These are phyloP conservation scores for Viridothelium virens DNA, from an alignment of 495 filamentous ascomycete genomes.

Conservation along the genomic window DNA sequence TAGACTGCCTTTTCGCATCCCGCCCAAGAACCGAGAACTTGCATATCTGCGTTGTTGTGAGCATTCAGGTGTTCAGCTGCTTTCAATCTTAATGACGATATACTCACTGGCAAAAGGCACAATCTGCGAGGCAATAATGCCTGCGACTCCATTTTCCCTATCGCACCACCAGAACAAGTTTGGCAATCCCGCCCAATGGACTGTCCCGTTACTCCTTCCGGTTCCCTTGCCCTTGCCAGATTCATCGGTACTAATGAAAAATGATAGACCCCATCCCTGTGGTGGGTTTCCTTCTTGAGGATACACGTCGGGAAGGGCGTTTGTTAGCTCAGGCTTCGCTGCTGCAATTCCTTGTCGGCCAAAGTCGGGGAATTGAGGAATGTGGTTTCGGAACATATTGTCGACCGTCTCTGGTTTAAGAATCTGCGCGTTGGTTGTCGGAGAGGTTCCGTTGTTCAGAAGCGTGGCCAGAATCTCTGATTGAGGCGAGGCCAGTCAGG, in stretches of 20 bases:
- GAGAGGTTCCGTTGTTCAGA: constrained; percentile 35
- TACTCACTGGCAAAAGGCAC: constrained; percentile 42
- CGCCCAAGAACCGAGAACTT: constrained; percentile 12
- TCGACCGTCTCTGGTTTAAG: constrained; percentile 46
- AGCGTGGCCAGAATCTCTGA: constrained; percentile 32
- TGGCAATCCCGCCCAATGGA: constrained; percentile 51
- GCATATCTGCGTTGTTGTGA: background rate
- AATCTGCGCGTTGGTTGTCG: constrained; percentile 42
- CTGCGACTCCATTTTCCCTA: constrained; percentile 50
- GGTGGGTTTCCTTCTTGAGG: constrained; percentile 43
- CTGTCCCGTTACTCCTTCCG: constrained; percentile 44
- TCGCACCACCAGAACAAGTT: constrained; percentile 59
- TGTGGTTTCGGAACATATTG: constrained; percentile 55
- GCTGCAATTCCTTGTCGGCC: constrained; percentile 38
- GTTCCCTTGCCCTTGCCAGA: constrained; percentile 34
- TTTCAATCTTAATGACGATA: background rate
- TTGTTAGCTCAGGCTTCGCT: constrained; percentile 47
- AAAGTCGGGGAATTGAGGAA: constrained; percentile 48
- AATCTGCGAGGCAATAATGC: constrained; percentile 51
- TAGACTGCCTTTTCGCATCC: constrained; percentile 15
- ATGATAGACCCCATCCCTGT: constrained; percentile 55
- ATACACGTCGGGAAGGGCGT: constrained; percentile 42
- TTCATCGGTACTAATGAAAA: constrained; percentile 41
- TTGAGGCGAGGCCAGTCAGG: background rate
- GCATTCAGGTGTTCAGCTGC: background rate